Percentiles rank a stretch among this genome's conserved stretches.
Conservation (phyloP, 768 basidiomycete genomes). For the Gloeostereum incarnatum region DNA sequence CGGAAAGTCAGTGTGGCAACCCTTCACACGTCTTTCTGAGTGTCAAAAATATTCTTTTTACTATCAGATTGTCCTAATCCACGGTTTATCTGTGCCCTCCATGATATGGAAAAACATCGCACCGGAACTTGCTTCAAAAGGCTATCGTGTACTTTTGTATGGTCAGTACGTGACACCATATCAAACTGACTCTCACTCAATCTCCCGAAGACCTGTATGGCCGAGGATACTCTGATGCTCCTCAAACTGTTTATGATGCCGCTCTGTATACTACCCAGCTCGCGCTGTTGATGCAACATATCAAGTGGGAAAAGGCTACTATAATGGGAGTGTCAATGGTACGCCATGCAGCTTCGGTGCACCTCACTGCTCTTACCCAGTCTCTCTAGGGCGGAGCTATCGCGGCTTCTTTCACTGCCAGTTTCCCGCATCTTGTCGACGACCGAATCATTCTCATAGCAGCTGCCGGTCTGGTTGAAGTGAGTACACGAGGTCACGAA, state of each 20-base stretch:
- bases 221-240: conserved; percentile 77
- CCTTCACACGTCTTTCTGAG: no score
- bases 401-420: conserved; percentile 58
- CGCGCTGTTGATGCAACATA: conserved; percentile 74
- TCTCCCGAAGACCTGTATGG: conserved; percentile 59
- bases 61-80: conserved; percentile 61
- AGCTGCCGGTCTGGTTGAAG: conserved; percentile 63
- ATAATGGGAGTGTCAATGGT: conserved; percentile 76
- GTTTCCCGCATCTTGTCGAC: conserved; percentile 65
- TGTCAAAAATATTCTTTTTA: background rate
- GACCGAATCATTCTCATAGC: conserved; percentile 59
- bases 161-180: conserved; percentile 39
- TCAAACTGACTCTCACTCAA: conserved; percentile 6
- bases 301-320: conserved; percentile 59
- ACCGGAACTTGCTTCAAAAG: conserved; percentile 48
- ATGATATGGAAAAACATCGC: conserved; percentile 74
- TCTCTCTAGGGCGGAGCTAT: conserved; percentile 58
- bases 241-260: conserved; percentile 56
- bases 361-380: background rate
- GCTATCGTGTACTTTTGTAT: conserved; percentile 70
- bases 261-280: conserved; percentile 66
- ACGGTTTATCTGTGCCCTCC: conserved; percentile 70
- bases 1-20: conserved; percentile 45
- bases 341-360: conserved; percentile 8
- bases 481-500: conserved; percentile 11